These are phyloP conservation scores for Botryotinia globosa DNA, from an alignment of 2,329 filamentous ascomycete genomes.

Conservation along the genomic window DNA sequence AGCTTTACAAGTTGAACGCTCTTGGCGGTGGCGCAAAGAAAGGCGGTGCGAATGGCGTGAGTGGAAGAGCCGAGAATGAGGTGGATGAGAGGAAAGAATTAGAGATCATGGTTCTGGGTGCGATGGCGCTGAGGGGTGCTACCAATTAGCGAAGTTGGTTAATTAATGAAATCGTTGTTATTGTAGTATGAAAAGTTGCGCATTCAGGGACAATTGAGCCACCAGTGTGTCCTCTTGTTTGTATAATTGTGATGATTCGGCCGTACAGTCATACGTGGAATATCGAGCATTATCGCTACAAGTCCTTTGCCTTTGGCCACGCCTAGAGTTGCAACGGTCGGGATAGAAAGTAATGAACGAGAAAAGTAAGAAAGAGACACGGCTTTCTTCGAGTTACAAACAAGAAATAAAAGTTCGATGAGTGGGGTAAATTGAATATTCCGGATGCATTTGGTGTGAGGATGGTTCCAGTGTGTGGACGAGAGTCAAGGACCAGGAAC, in stretches of 20 bases:
- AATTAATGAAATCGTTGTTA: not conserved
- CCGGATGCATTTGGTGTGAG: too few species aligned
- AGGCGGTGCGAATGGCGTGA: constrained; percentile 1
- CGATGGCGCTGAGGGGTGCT: constrained; percentile 71
- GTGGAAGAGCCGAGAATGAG: constrained; percentile 35
- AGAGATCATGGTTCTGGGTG: constrained; percentile 68
- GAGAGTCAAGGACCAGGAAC: too few species aligned
- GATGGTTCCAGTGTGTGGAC: too few species aligned
- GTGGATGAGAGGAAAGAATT: constrained; percentile 51
- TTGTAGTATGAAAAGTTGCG: not conserved
- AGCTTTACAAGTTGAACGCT: constrained; percentile 80
- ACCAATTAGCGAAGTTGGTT: constrained; percentile 27
- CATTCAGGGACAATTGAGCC: not conserved
- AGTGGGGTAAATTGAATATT: too few species aligned
- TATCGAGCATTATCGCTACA: not conserved
- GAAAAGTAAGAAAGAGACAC: too few species aligned
- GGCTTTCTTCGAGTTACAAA: too few species aligned
- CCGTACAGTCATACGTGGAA: not conserved
- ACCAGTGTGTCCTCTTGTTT: not conserved
- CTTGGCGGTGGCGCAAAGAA: constrained; percentile 40
- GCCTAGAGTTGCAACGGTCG: too few species aligned
- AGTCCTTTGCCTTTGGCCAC: not conserved
- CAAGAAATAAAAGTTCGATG: too few species aligned
- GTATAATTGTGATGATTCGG: not conserved
- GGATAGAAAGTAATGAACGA: too few species aligned